Evolutionary conservation across 202 grass and related monocot genomes (phyloP), one percentile per base, ranked within the genome.

Genomic region (Alloteropsis angusta): DNA sequence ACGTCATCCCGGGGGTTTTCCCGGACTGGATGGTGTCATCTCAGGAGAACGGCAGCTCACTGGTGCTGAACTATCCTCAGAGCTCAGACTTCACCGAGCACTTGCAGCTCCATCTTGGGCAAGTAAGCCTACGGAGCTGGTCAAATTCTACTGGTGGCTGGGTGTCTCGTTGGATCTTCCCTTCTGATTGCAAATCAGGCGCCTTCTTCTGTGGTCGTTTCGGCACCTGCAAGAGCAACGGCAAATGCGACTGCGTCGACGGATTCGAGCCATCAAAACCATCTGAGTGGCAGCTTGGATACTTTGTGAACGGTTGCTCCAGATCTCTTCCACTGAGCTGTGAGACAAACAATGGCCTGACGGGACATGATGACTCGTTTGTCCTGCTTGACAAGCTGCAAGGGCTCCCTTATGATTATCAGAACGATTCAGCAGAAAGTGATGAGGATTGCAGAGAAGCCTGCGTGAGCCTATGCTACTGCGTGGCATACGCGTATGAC

Each of bases 301-400:
- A 72, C 68, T 72, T 37, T 7, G 68, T 53, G 10, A 3, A 7
- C 5, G 68, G 47, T 4, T 72, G 68, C 47, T 37, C 68, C 5
- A 72, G 68, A 19, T 72, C 68, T 37, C 47, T 37, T 2, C 68
- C 47, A 14, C 47, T 71, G 68, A 71, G 68, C 30, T 72, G 68
- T 18, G 34, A 12, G 1, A 26, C 4, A 2, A 3, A 22, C 1
- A 0, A 5, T 9, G 30, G 68, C 17, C 26, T 19, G 68, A 19
- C 45, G 0, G 28, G 5, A 19, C 9, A 53, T 4, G 39, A 44
- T 7, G 47, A 37, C 47, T 72, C 11, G 3, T 72, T 72, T 9
- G 5, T 72, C 1, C 68, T 11, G 2, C 13, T 72, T 1, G 30
- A 72, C 46, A 72, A 14, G 18, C 68, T 72, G 30, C 68, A 3